phyloP scores from a whole-genome alignment of 805 yeast species.

The Wickerhamiella slavikovae region DNA sequence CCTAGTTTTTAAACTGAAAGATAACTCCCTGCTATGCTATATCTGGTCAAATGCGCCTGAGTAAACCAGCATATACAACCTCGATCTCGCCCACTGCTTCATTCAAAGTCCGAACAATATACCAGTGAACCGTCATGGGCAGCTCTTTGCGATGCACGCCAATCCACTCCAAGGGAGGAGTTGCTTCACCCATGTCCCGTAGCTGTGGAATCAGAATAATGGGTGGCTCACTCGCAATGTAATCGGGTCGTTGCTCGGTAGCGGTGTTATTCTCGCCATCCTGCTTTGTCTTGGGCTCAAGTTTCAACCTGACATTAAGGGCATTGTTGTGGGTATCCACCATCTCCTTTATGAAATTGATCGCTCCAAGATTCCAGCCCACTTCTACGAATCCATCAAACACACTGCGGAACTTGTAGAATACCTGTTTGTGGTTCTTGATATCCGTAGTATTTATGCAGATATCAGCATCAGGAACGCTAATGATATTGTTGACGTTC shows the following conservation, averaged over 20 bases:
- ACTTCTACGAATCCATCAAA: slow-evolving; percentile 85
- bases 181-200: slow-evolving; percentile 84
- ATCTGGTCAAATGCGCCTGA: slow-evolving; percentile 2
- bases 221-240: slow-evolving; percentile 53
- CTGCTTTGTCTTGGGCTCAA: neutral
- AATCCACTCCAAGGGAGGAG: slow-evolving; percentile 97
- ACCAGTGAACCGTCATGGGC: slow-evolving; percentile 74
- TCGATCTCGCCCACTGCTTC: slow-evolving; percentile 50
- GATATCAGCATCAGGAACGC: slow-evolving; percentile 55
- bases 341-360: slow-evolving; percentile 81
- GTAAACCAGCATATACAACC: slow-evolving; percentile 6
- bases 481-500: no score
- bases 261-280: neutral
- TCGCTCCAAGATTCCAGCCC: slow-evolving; percentile 84
- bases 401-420: slow-evolving; percentile 45
- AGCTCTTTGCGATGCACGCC: slow-evolving; percentile 75
- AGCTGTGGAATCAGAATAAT: slow-evolving; percentile 75
- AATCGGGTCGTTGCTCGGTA: slow-evolving; percentile 12
- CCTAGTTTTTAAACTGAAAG: neutral
- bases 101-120: slow-evolving; percentile 53
- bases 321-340: slow-evolving; percentile 46
- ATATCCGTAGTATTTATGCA: slow-evolving; percentile 58
- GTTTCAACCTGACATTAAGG: slow-evolving; percentile 4
- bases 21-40: neutral
- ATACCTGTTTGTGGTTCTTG: slow-evolving; percentile 28